Percentiles rank a stretch among this genome's conserved stretches.
Conservation (phyloP, 768 basidiomycete genomes). For the Lactarius evosmus region DNA sequence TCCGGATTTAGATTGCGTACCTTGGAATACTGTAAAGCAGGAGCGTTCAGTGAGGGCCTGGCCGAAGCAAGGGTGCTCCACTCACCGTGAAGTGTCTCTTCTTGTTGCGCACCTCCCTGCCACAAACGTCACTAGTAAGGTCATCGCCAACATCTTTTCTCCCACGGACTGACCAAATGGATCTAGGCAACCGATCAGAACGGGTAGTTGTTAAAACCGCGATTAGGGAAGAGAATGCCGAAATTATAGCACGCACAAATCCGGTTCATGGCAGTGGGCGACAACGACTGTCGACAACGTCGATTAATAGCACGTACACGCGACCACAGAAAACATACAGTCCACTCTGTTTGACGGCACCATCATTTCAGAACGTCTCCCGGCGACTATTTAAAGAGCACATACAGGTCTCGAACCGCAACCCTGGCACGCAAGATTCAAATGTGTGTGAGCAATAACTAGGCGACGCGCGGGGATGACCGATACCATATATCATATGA, state of each 20-base stretch:
- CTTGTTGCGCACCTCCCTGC: slow-evolving; percentile 86
- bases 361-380: not conserved
- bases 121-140: slow-evolving; percentile 26
- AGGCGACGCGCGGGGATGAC: not conserved
- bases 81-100: slow-evolving; percentile 81
- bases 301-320: not conserved
- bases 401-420: slow-evolving; percentile 61
- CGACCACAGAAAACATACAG: slow-evolving; percentile 9
- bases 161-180: slow-evolving; percentile 66
- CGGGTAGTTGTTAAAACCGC: slow-evolving; percentile 4
- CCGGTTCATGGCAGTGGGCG: slow-evolving; percentile 64
- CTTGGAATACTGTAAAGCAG: slow-evolving; percentile 65
- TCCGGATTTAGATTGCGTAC: slow-evolving; percentile 36
- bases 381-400: slow-evolving; percentile 17
- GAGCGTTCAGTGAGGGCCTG: not conserved
- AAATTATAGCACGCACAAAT: slow-evolving; percentile 55
- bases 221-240: not conserved
- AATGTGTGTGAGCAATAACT: not conserved
- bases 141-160: slow-evolving; percentile 25
- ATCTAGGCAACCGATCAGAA: slow-evolving; percentile 43
- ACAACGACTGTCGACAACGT: slow-evolving; percentile 56
- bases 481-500: slow-evolving; percentile 57
- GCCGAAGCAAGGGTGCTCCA: slow-evolving; percentile 9
- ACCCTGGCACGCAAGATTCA: slow-evolving; percentile 28
- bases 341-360: slow-evolving; percentile 57